Percentiles rank a stretch among this genome's conserved stretches.
Conservation (phyloP, 305 asterid species). For the Fraxinus nigra region DNA sequence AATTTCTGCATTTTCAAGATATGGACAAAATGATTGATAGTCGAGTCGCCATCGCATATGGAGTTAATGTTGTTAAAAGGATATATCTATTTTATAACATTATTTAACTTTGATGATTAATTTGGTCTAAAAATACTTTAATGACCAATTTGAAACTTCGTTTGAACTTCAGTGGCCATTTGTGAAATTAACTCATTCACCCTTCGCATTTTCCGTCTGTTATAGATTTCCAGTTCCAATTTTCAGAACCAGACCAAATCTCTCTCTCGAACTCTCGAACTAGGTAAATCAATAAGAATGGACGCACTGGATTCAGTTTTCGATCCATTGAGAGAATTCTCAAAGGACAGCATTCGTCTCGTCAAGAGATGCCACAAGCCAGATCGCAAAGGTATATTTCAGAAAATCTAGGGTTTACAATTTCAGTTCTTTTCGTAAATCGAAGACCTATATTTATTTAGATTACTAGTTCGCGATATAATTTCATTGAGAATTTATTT, state of each 20-base stretch:
- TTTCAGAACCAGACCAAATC: background rate
- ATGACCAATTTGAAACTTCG: too few relatives aligned
- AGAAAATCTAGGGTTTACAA: background rate
- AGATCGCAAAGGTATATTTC: slow-evolving; percentile 39
- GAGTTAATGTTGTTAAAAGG: too few relatives aligned
- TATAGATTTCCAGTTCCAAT: background rate
- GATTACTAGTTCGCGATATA: background rate
- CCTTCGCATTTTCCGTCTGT: background rate
- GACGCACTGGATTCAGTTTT: slow-evolving; percentile 43
- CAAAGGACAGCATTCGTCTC: slow-evolving; percentile 46
- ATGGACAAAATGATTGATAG: too few relatives aligned
- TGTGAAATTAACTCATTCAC: too few relatives aligned
- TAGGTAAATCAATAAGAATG: slow-evolving; percentile 23
- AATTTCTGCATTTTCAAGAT: too few relatives aligned
- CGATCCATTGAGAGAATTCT: slow-evolving; percentile 44
- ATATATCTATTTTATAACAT: too few relatives aligned
- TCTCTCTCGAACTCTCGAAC: background rate
- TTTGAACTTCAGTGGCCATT: too few relatives aligned
- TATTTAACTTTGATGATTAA: too few relatives aligned
- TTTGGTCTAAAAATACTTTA: too few relatives aligned
- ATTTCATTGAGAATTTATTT: background rate
- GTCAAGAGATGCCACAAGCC: slow-evolving; percentile 54
- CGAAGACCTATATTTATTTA: background rate
- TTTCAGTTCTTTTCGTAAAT: background rate
- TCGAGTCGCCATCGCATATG: too few relatives aligned